Percentiles rank a stretch among this genome's conserved stretches.
phyloP scores from a whole-genome alignment of 2,329 filamentous ascomycete genomes.

The Paecilomyces niveus region DNA sequence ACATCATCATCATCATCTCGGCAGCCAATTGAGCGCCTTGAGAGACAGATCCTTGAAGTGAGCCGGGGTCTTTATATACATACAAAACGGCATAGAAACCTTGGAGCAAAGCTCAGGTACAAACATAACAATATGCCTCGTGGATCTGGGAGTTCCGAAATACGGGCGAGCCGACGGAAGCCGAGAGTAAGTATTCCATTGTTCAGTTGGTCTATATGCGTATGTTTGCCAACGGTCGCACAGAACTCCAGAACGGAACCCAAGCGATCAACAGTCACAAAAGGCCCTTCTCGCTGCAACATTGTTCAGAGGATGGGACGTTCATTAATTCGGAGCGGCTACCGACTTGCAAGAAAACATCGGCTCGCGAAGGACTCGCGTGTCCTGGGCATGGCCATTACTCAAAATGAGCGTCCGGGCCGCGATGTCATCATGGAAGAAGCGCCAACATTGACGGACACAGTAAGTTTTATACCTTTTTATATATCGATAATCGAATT shows the following conservation, averaged over 20 bases:
- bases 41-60: not conserved
- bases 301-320: not conserved
- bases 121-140: not conserved
- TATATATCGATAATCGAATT: not conserved
- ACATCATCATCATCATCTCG: not conserved
- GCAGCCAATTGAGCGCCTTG: not conserved
- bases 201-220: not conserved
- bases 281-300: not conserved
- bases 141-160: not conserved
- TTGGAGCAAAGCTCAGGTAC: not conserved
- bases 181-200: not conserved
- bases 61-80: not conserved
- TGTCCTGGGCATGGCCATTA: not conserved
- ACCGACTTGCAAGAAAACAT: not conserved
- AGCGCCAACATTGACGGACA: not conserved
- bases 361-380: not conserved
- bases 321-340: not conserved
- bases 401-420: not conserved
- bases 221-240: not conserved
- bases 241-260: not conserved
- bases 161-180: not conserved
- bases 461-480: not conserved
- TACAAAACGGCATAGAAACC: not conserved
- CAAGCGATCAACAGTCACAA: not conserved
- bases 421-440: not conserved